Conservation (phyloP, 208 protist genomes). For the Acanthamoeba triangularis region DNA sequence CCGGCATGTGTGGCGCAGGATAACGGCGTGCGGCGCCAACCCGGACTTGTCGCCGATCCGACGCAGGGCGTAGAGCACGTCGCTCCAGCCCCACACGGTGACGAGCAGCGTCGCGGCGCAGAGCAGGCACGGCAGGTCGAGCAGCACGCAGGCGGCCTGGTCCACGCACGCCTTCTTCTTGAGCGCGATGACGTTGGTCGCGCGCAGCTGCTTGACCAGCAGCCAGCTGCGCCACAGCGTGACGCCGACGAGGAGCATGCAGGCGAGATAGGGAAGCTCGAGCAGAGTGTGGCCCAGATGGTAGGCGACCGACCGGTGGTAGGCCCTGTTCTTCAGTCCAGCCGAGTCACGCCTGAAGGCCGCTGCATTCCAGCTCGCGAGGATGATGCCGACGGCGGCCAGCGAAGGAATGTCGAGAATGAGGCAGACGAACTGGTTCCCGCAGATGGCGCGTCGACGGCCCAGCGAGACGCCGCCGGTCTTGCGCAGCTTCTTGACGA, state of each 20-base stretch:
- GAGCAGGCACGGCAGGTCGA: neutral
- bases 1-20: neutral
- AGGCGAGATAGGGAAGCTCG: neutral
- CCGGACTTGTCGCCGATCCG: neutral
- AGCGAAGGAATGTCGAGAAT: constrained; percentile 10
- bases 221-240: constrained; percentile 45
- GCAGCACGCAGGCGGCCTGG: neutral
- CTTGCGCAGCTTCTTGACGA: neutral
- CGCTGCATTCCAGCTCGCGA: neutral
- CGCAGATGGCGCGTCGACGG: neutral
- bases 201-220: neutral
- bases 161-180: neutral
- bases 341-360: neutral
- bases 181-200: neutral
- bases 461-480: neutral
- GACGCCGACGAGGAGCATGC: neutral
- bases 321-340: neutral
- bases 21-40: neutral
- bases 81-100: neutral
- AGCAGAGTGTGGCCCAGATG: neutral
- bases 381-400: neutral
- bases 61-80: neutral
- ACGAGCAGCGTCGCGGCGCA: neutral
- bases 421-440: neutral
- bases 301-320: neutral